Evolutionary conservation across 805 yeast species (phyloP), one percentile per base, ranked within the genome.

Genomic region (Starmerella vaccinii): DNA sequence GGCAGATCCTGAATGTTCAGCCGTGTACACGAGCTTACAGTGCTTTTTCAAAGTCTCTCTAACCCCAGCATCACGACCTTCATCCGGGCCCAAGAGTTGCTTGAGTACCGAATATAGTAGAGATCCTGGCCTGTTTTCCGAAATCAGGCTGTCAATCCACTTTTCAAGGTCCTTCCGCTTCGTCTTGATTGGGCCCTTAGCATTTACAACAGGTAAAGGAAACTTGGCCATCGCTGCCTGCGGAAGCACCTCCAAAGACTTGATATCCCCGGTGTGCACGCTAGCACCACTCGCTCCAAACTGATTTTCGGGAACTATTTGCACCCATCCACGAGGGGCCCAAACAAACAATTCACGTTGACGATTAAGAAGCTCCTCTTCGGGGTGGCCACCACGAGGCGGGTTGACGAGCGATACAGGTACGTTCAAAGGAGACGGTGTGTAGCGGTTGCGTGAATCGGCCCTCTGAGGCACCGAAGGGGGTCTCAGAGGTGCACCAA

Each of bases 111-210:
- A 46, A 47, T 52, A 62, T 24, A 49, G 60, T 32, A 51, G 49
- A 16, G 52, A 26, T 15, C 52, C 56, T 3, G 55, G 53, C 38
- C 16, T 21, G 4, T 29, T 37, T 1, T 7, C 35, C 10, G 65
- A 44, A 4, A 51, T 54, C 5, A 53, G 59, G 15, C 67, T 55
- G 44, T 68, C 70, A n/a, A 81, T 57, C 82, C 95, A 83, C 51
- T 80, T 76, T 53, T 78, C 84, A 8, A 86, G 62, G 38, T 82
- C 92, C 60, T 80, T 83, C 62, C 71, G 71, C 62, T 77, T 81
- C 1, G 79, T 68, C 61, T 79, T 84, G 24, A 65, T 42, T 7
- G 60, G 61, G 8, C 70, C 67, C 50, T 67, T 67, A 3, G 69
- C 59, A 50, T 73, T 75, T 3, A 71, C 63, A 46, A 86, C 68